Evolutionary conservation across 164 flowering plant species (phyloP).

Genomic region (Liquidambar formosana): DNA sequence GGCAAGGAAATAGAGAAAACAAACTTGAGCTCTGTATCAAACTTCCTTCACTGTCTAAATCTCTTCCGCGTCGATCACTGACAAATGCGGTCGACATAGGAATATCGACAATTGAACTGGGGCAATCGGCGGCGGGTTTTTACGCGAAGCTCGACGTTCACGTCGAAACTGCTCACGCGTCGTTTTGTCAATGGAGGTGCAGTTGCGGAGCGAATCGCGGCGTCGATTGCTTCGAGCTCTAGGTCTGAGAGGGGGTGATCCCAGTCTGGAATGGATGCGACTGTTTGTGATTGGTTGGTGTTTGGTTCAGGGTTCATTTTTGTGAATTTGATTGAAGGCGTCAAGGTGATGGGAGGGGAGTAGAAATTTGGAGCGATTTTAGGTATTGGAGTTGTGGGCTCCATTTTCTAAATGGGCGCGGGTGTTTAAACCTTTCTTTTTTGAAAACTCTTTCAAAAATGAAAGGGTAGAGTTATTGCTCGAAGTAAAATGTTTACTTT

Average conservation of each 20-base stretch:
- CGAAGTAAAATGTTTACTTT: no score
- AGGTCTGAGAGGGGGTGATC: conserved; percentile 29
- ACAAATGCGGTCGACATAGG: no score
- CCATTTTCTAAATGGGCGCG: no score
- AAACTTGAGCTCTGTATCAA: conserved; percentile 9
- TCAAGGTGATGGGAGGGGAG: no score
- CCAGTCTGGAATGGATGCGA: conserved; percentile 11
- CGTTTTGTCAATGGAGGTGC: conserved; percentile 7
- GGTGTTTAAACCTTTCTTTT: no score
- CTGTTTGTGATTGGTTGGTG: neutral
- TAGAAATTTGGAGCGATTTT: no score
- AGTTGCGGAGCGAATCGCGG: conserved; percentile 18
- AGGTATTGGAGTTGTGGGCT: no score
- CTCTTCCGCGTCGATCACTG: no score
- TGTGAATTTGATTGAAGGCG: no score
- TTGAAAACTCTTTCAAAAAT: no score
- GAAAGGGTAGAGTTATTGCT: no score
- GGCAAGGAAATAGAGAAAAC: neutral
- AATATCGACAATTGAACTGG: conserved; percentile 13
- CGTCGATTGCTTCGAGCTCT: conserved; percentile 34
- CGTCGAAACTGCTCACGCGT: neutral
- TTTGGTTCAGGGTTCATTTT: no score
- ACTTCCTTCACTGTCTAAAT: neutral
- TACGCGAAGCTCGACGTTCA: neutral
- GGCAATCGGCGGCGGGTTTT: conserved; percentile 25